Conservation (phyloP, 1,284 basidiomycete species). For the Cutaneotrichosporon curvatum region DNA sequence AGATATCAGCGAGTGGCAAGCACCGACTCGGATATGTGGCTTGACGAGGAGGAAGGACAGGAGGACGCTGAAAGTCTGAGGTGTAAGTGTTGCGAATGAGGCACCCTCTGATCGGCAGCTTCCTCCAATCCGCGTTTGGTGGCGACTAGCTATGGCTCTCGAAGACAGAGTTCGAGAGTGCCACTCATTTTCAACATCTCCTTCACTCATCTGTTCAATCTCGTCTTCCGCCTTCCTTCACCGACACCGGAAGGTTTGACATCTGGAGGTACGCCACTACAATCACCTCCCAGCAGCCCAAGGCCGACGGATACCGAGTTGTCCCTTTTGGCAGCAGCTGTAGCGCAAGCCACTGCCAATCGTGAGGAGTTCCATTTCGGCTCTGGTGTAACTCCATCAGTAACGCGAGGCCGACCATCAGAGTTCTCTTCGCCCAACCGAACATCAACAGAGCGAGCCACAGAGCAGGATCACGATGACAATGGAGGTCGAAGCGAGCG, state of each 20-base stretch:
- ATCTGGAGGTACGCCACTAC: constrained; percentile 29
- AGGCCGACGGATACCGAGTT: constrained; percentile 3
- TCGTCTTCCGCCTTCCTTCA: constrained; percentile 28
- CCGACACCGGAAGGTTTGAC: constrained; percentile 23
- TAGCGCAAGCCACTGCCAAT: background rate
- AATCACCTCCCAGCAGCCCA: constrained; percentile 14
- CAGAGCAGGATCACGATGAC: no score
- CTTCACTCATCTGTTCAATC: constrained; percentile 22
- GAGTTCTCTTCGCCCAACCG: background rate
- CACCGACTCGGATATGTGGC: constrained; percentile 21
- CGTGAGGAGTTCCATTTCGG: background rate
- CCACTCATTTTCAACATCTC: constrained; percentile 34
- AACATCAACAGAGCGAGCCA: background rate
- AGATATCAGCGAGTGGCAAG: constrained; percentile 17
- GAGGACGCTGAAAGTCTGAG: background rate
- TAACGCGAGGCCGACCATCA: background rate
- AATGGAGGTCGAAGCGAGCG: no score
- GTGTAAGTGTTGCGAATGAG: background rate
- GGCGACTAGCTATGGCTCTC: background rate
- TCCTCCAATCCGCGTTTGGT: background rate
- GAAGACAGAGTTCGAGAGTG: constrained; percentile 18
- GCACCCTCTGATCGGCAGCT: constrained; percentile 1
- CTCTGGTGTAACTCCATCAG: background rate
- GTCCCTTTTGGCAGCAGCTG: constrained; percentile 1
- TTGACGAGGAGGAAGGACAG: constrained; percentile 26